Base-by-base conservation (phyloP, 495 filamentous ascomycete genomes). In the Aspergillus olivimuriae region DNA sequence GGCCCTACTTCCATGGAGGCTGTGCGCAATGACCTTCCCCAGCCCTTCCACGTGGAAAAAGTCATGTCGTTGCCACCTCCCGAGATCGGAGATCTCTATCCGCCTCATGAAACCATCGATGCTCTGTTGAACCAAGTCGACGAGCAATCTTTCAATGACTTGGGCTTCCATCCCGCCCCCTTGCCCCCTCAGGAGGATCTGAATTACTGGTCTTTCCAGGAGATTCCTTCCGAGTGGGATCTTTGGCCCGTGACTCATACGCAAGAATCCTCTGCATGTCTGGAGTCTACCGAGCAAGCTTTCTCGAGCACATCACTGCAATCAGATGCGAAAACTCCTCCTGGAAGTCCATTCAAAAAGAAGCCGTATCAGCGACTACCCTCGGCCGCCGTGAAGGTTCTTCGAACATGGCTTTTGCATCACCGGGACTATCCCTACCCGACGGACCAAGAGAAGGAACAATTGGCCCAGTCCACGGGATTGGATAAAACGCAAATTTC, bases 381-480 rank as follows among this genome's bases (percentile, higher is more conserved):
- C 16, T 18, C 16, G 3, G 39, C 43, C 0, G 41, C 48, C 6
- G 48, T 48, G 14, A 54, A 34, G 12, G 34, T 40, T 1, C 33
- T 61, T 17, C 37, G 50, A 41, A 26, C 46, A 23, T 61, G 58
- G 58, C 44, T 58, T 8, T 37, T 48, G 5, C 34, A 47, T n/a
- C 55, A 58, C 21, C 43, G 38, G 3, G 46, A 76, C 65, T 52
- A 74, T 28, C 58, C 58, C 2, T 61, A 56, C 39, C 58, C 58
- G 1, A 54, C 39, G 3, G 47, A 46, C 4, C 30, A 46, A 12
- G 50, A 61, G 28, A 54, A 50, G 28, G 17, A 36, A 4, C 37
- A 43, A 6, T 19, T 61, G 11, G 35, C 36, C 9, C 40, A 37
- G 7, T 43, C 48, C 28, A 52, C 58, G 0, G 52, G 52, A 10